phyloP scores from a whole-genome alignment of 2,329 filamentous ascomycete species.

The Xylaria arbuscula region DNA sequence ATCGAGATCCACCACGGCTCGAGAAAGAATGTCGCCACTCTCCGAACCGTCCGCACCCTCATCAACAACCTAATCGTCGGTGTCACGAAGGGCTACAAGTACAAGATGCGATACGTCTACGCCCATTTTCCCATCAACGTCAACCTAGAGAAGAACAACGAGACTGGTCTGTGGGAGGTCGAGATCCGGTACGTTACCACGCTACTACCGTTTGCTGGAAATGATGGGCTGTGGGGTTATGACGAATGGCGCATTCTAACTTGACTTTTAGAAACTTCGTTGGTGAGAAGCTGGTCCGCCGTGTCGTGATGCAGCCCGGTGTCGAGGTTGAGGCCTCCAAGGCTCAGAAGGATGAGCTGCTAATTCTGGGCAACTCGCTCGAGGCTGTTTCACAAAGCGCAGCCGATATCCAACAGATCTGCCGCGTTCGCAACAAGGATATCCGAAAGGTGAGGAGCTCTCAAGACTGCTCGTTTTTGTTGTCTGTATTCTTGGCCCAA shows the following conservation, averaged over 20 bases:
- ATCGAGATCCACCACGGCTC: slow-evolving; percentile 99
- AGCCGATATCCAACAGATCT: slow-evolving; percentile 99
- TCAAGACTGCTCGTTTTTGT: neutral
- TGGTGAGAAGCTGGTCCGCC: slow-evolving; percentile 98
- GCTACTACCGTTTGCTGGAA: slow-evolving; percentile 20
- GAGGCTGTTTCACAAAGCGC: slow-evolving; percentile 98
- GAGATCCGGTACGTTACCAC: slow-evolving; percentile 87
- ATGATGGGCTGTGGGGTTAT: slow-evolving; percentile 26
- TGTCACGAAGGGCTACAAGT: slow-evolving; percentile 99
- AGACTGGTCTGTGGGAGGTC: slow-evolving; percentile 88
- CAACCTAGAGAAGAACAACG: slow-evolving; percentile 95
- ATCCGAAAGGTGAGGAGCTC: slow-evolving; percentile 87
- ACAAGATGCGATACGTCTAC: slow-evolving; percentile 99
- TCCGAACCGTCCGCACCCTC: slow-evolving; percentile 96
- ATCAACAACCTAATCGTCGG: slow-evolving; percentile 99
- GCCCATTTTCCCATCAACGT: slow-evolving; percentile 99
- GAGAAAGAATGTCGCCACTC: slow-evolving; percentile 97
- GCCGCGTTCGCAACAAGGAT: slow-evolving; percentile 99
- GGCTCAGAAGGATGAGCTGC: slow-evolving; percentile 97
- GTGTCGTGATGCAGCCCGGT: slow-evolving; percentile 87
- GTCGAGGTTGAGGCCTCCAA: slow-evolving; percentile 91
- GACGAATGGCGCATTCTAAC: slow-evolving; percentile 47
- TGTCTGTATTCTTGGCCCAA: neutral
- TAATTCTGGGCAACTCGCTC: slow-evolving; percentile 92
- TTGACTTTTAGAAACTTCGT: slow-evolving; percentile 83